Percentiles rank a stretch among this genome's conserved stretches.
Conservation (phyloP, 192 early-diverging fungal genomes). For the Cetraspora pellucida region DNA sequence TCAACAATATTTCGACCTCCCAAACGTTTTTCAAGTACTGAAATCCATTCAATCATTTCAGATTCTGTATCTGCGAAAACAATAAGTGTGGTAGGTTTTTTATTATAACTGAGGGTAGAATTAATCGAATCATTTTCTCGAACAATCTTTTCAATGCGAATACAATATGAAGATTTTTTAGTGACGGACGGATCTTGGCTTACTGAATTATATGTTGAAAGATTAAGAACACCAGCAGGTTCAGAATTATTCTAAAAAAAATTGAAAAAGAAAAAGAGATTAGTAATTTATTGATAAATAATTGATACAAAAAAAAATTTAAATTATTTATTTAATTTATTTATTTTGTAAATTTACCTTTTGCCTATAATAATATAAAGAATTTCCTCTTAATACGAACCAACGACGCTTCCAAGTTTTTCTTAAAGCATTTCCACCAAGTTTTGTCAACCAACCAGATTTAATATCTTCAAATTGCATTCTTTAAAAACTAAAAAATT, state of each 20-base stretch:
- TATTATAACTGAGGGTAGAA: constrained; percentile 21
- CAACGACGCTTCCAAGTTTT: constrained; percentile 34
- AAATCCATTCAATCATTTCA: constrained; percentile 32
- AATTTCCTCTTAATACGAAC: constrained; percentile 29
- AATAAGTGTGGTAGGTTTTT: constrained; percentile 15
- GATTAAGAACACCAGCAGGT: constrained; percentile 26
- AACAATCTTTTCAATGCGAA: constrained; percentile 27
- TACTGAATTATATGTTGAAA: constrained; percentile 24
- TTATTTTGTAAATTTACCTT: constrained; percentile 10
- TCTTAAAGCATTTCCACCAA: constrained; percentile 30
- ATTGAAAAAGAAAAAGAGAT: not conserved
- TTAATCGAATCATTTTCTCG: constrained; percentile 18
- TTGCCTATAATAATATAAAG: constrained; percentile 32
- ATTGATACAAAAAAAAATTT: not conserved
- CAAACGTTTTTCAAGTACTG: constrained; percentile 19
- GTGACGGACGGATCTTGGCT: constrained; percentile 14
- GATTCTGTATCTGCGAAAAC: constrained; percentile 26
- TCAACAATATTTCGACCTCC: constrained; percentile 35
- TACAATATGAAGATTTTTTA: constrained; percentile 33
- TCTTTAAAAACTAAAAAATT: not conserved
- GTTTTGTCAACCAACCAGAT: constrained; percentile 33
- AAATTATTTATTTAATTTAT: too few species aligned
- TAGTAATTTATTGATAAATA: not conserved
- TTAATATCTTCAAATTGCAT: constrained; percentile 29
- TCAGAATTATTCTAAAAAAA: constrained; percentile 8